Evolutionary conservation across 2,329 filamentous ascomycete species (phyloP), one percentile per base, ranked within the genome.

Genomic region (Coniochaeta pulveracea): DNA sequence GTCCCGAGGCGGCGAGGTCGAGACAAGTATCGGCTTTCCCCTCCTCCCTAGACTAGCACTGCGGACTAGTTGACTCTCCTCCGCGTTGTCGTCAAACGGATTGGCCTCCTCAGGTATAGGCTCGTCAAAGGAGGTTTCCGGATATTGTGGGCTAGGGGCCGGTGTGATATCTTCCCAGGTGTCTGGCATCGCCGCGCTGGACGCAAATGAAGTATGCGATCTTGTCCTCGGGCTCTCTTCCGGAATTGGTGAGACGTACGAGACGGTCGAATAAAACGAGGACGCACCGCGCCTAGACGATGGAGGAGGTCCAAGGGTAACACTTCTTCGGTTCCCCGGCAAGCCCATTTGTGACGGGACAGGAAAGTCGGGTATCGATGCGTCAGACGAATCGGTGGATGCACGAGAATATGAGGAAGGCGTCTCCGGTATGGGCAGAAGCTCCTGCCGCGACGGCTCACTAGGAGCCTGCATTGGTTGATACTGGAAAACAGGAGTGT

Each of bases 201-300:
- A 85, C 15, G 74, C 80, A 46, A 73, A 79, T 0, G 81, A 85
- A 18, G 64, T 64, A 47, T 74, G 69, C 1, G 75, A 74, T 34
- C 64, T 59, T 4, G 66, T 60, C 16, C 66, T 61, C 0, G 71
- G 65, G 40, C 67, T 72, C 48, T 86, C 81, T 51, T 86, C 82
- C 1, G 76, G 78, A 34, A 88, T 86, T 0, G 82, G 80, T 1
- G 81, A 81, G 17, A 86, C 79, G 38, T 68, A 79, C 0, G 79
- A 81, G 10, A 64, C 57, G 41, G 66, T 71, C 3, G 78, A 80
- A 45, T 80, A 78, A 39, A 76, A 78, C 0, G 74, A 76, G 0
- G 74, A 78, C 18, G 64, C 66, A 2, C 73, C 74, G 43, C 74
- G 60, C 44, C 75, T 63, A 4, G 72, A 63, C 10, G 67, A 72